These are phyloP conservation scores for Vachellia pachyceras DNA, from an alignment of 306 rosid genomes.

Conservation along the genomic window DNA sequence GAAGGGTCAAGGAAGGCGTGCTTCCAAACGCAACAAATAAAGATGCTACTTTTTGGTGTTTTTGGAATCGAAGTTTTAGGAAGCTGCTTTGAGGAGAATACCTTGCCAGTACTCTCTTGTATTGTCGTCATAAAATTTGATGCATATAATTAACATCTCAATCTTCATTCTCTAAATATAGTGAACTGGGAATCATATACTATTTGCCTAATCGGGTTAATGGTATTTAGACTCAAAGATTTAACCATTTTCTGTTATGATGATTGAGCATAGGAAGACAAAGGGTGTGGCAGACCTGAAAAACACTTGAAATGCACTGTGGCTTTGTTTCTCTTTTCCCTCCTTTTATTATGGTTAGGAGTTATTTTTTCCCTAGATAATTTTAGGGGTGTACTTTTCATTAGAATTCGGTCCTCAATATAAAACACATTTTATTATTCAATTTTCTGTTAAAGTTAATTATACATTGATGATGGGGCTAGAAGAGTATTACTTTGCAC, in stretches of 20 bases:
- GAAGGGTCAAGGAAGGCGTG: conserved; percentile 77
- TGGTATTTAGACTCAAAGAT: background rate
- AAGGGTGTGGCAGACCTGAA: background rate
- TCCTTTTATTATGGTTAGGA: background rate
- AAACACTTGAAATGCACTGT: background rate
- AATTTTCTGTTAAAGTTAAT: too few relatives aligned
- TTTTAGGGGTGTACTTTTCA: background rate
- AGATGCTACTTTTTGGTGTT: background rate
- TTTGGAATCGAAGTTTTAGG: background rate
- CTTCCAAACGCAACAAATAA: conserved; percentile 62
- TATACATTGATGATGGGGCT: too few relatives aligned
- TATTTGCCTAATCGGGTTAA: background rate
- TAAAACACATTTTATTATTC: too few relatives aligned
- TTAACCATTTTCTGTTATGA: background rate
- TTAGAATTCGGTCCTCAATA: too few relatives aligned
- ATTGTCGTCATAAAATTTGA: background rate
- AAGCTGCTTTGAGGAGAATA: conserved; percentile 16
- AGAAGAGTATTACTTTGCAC: background rate
- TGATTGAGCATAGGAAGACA: background rate
- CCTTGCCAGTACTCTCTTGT: background rate
- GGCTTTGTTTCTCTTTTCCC: background rate
- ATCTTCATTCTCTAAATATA: background rate
- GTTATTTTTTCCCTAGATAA: background rate
- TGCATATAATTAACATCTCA: background rate
- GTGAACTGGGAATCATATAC: background rate